These are phyloP conservation scores for Diplogelasinospora grovesii DNA, from an alignment of 495 filamentous ascomycete species.

Conservation along the genomic window DNA sequence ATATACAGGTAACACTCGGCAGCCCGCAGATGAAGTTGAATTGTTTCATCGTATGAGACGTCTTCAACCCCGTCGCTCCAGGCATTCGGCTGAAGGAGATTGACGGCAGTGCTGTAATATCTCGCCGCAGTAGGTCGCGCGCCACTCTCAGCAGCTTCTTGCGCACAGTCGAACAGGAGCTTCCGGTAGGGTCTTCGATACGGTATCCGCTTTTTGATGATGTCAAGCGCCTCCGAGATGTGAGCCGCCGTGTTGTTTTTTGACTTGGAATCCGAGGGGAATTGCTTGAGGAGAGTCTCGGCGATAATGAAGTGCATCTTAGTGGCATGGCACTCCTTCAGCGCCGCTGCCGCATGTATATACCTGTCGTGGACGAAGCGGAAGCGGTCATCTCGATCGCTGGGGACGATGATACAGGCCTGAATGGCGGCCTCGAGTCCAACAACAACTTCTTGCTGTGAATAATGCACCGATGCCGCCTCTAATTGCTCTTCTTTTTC, in stretches of 20 bases:
- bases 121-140: constrained; percentile 70
- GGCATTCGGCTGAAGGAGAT: constrained; percentile 68
- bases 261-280: constrained; percentile 45
- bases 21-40: constrained; percentile 63
- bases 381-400: constrained; percentile 67
- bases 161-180: constrained; percentile 68
- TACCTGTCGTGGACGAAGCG: constrained; percentile 82
- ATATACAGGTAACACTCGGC: constrained; percentile 80
- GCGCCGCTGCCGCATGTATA: constrained; percentile 60
- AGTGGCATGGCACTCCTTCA: constrained; percentile 61
- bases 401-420: constrained; percentile 66
- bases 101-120: constrained; percentile 68
- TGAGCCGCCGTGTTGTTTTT: constrained; percentile 69
- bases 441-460: constrained; percentile 44
- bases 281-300: constrained; percentile 66
- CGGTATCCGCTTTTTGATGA: constrained; percentile 58
- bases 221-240: constrained; percentile 63
- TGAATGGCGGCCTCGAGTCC: constrained; percentile 74
- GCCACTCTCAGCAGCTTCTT: constrained; percentile 68
- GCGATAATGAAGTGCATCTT: constrained; percentile 88
- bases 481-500: constrained; percentile 9
- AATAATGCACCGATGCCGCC: background rate
- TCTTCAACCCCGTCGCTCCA: constrained; percentile 69
- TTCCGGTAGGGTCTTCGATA: constrained; percentile 60
- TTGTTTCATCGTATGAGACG: constrained; percentile 76